Conservation (phyloP, 2,329 filamentous ascomycete genomes). For the Apiospora malaysiana region DNA sequence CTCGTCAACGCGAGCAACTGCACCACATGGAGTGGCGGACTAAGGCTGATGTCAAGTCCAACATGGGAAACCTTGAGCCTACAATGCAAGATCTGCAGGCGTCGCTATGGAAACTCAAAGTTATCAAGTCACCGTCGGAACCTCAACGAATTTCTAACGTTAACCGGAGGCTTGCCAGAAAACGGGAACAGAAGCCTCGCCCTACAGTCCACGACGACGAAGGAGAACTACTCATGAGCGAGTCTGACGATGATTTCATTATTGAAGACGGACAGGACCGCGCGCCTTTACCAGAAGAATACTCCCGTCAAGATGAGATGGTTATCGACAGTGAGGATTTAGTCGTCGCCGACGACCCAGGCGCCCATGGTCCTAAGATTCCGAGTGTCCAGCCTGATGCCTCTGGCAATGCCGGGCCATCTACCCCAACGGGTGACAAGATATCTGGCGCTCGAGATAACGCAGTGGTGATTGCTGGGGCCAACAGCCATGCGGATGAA, state of each 20-base stretch:
- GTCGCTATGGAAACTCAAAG: constrained; percentile 54
- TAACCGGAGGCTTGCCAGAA: constrained; percentile 31
- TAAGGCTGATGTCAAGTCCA: constrained; percentile 56
- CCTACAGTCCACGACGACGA: constrained; percentile 40
- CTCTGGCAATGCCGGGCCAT: neutral
- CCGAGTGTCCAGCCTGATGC: neutral
- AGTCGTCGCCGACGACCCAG: neutral
- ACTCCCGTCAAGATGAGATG: constrained; percentile 8
- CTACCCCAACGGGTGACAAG: neutral
- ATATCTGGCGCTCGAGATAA: neutral
- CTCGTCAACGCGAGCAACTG: neutral
- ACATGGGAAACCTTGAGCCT: constrained; percentile 65
- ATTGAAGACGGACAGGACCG: constrained; percentile 41
- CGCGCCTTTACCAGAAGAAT: neutral
- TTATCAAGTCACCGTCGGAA: constrained; percentile 49
- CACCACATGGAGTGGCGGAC: constrained; percentile 56
- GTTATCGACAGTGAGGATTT: neutral
- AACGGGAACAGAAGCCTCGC: constrained; percentile 33
- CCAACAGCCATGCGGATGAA: neutral
- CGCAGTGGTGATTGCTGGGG: neutral
- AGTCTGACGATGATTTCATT: constrained; percentile 56
- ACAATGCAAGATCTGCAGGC: constrained; percentile 68
- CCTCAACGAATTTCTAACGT: constrained; percentile 43
- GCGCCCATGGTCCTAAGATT: neutral
- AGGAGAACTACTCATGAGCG: constrained; percentile 58